A percentile compares a stretch with the other conserved stretches of the same genome.
Conservation (phyloP, 2,329 filamentous ascomycete species). For the Fusarium fujikuroi region DNA sequence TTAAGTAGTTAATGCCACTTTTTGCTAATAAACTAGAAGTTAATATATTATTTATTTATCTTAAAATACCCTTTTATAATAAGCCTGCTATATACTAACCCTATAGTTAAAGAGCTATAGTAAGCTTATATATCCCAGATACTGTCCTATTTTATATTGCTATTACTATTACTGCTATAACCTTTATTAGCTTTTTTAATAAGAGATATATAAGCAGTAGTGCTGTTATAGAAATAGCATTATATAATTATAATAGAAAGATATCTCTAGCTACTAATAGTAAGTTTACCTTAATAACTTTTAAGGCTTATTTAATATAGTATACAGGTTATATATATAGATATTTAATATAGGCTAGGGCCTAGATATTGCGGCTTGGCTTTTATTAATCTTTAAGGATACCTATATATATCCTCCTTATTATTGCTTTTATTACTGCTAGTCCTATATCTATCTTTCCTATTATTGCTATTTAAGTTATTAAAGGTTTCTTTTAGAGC, state of each 20-base stretch:
- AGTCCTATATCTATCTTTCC: not conserved
- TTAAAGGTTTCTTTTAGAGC: not conserved
- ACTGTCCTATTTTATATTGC: not conserved
- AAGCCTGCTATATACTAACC: not conserved
- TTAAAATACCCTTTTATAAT: not conserved
- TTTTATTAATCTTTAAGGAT: not conserved
- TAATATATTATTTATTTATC: not conserved
- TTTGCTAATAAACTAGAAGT: not conserved
- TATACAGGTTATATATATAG: not conserved
- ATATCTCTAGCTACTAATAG: conserved; percentile 6
- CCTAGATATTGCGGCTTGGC: not conserved
- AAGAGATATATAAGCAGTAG: not conserved
- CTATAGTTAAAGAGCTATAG: not conserved
- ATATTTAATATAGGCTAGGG: not conserved
- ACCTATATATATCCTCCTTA: not conserved
- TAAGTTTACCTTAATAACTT: not conserved
- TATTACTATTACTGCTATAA: not conserved
- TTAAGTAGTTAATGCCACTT: not conserved
- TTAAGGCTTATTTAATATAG: not conserved
- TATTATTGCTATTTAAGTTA: not conserved
- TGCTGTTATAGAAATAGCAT: not conserved
- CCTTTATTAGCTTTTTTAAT: not conserved
- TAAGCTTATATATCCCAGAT: not conserved
- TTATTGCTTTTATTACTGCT: not conserved
- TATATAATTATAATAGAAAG: not conserved